phyloP scores from a whole-genome alignment of 2,329 filamentous ascomycete species.

The Fusarium sp. region DNA sequence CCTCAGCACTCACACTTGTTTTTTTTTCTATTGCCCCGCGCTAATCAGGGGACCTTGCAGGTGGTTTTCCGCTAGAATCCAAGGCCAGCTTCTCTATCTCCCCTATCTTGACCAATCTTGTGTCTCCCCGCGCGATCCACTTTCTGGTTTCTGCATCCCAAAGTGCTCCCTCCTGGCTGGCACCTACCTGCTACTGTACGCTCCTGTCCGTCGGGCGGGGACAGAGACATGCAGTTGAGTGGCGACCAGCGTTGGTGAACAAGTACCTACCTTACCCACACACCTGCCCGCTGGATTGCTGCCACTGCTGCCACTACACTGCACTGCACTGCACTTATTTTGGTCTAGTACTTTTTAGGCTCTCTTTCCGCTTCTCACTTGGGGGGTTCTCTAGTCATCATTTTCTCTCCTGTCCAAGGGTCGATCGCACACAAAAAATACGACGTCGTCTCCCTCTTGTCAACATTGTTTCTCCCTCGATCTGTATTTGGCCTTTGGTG shows the following conservation, averaged over 20 bases:
- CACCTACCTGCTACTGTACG: conserved; percentile 28
- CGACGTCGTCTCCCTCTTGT: background rate
- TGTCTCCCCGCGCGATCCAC: conserved; percentile 19
- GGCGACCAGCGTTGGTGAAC: conserved; percentile 10
- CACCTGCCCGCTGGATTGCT: conserved; percentile 9
- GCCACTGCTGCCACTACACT: background rate
- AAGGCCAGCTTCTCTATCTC: conserved; percentile 5
- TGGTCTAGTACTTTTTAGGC: conserved; percentile 27
- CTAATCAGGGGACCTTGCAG: conserved; percentile 45
- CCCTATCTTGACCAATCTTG: conserved; percentile 14
- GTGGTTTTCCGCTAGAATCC: conserved; percentile 36
- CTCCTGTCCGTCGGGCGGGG: background rate
- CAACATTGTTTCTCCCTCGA: conserved; percentile 7
- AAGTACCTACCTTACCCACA: conserved; percentile 8
- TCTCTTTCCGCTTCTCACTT: conserved; percentile 27
- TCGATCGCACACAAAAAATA: conserved; percentile 16
- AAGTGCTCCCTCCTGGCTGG: conserved; percentile 11
- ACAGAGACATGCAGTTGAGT: conserved; percentile 18
- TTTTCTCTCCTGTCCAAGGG: conserved; percentile 22
- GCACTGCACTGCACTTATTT: conserved; percentile 1
- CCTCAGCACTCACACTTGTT: background rate
- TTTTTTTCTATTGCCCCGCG: conserved; percentile 31
- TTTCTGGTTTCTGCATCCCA: conserved; percentile 12
- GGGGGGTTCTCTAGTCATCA: conserved; percentile 21
- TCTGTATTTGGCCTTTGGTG: background rate